These are phyloP conservation scores for Scheffersomyces ergatensis DNA, from an alignment of 805 yeast species.

Conservation along the genomic window DNA sequence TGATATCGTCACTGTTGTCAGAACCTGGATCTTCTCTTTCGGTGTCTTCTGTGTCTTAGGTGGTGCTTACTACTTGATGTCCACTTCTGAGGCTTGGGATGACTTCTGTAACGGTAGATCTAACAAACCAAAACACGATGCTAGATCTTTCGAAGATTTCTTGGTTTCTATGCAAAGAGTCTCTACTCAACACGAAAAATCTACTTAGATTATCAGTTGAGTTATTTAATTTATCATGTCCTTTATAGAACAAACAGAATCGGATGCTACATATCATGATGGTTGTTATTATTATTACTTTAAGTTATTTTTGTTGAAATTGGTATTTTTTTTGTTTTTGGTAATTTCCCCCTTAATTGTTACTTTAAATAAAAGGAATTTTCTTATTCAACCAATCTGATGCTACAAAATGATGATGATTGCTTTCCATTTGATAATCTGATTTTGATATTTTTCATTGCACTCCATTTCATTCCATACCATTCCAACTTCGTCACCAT, in stretches of 20 bases:
- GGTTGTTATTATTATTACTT: not conserved
- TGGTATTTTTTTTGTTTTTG: not conserved
- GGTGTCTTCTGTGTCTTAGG: constrained; percentile 96
- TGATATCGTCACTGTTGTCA: constrained; percentile 90
- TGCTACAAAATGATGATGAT: too few species aligned
- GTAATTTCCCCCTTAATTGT: not conserved
- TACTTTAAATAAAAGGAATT: not conserved
- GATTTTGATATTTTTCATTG: too few species aligned
- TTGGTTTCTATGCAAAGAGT: constrained; percentile 85
- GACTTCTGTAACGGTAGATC: constrained; percentile 82
- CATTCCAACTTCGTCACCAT: too few species aligned
- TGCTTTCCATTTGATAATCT: too few species aligned
- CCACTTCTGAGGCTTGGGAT: constrained; percentile 76
- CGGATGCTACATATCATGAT: not conserved
- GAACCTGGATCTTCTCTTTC: constrained; percentile 94
- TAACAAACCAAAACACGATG: constrained; percentile 49
- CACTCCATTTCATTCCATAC: too few species aligned
- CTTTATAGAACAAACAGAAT: constrained; percentile 1
- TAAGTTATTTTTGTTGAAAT: not conserved
- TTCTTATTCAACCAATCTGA: too few species aligned
- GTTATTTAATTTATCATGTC: not conserved
- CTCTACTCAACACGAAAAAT: constrained; percentile 85
- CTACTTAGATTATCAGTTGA: constrained; percentile 41
- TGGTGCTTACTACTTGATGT: constrained; percentile 94
- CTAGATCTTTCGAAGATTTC: constrained; percentile 79